A percentile compares a stretch with the other conserved stretches of the same genome.
phyloP scores from a whole-genome alignment of 345 rosid species.

The Gossypium longicalyx region DNA sequence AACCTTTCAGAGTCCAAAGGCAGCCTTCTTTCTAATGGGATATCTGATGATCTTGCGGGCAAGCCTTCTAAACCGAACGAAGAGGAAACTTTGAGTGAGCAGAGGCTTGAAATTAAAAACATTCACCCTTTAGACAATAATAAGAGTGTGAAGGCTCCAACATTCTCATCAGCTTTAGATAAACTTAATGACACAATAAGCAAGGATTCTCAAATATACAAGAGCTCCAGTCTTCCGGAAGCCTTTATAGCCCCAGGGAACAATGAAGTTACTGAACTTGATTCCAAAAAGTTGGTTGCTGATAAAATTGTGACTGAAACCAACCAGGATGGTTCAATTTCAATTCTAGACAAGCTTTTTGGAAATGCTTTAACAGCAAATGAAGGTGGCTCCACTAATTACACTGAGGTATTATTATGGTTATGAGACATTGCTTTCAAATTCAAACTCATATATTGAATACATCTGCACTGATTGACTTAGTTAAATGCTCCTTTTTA shows the following conservation, averaged over 20 bases:
- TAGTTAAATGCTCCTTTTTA: background rate
- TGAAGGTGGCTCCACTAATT: conserved; percentile 37
- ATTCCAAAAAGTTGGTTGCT: conserved; percentile 28
- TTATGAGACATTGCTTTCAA: background rate
- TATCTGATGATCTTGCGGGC: conserved; percentile 35
- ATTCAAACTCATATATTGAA: background rate
- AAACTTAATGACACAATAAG: conserved; percentile 28
- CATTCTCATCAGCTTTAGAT: conserved; percentile 37
- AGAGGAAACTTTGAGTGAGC: conserved; percentile 31
- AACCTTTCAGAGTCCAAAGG: background rate
- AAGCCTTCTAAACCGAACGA: conserved; percentile 21
- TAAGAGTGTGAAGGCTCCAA: conserved; percentile 29
- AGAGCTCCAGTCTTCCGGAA: conserved; percentile 38
- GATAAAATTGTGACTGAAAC: conserved; percentile 39
- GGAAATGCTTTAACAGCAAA: conserved; percentile 50
- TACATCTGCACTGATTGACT: background rate
- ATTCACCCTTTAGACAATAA: conserved; percentile 23
- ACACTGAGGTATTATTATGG: conserved; percentile 41
- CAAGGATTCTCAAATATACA: conserved; percentile 26
- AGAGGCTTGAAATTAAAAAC: conserved; percentile 35
- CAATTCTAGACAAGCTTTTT: conserved; percentile 80
- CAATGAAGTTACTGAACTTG: conserved; percentile 37
- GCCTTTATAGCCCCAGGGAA: conserved; percentile 31
- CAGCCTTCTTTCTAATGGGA: conserved; percentile 27
- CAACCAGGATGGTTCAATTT: conserved; percentile 37